Evolutionary conservation across 306 rosid species (phyloP).

Genomic region (Sicyos baderoa): DNA sequence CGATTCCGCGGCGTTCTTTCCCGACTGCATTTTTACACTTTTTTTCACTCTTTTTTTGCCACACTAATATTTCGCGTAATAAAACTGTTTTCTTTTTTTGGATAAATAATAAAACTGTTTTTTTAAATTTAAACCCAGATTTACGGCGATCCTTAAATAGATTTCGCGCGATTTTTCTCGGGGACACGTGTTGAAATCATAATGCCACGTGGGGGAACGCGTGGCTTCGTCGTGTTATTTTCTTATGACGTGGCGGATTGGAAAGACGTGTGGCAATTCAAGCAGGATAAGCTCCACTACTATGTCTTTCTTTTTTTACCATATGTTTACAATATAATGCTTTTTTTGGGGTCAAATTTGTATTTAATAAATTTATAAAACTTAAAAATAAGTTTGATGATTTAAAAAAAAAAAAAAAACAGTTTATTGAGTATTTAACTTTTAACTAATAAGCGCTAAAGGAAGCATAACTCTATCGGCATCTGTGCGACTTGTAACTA

Average conservation of each 20-base stretch:
- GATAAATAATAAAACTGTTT: neutral
- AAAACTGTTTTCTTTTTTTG: too few species aligned
- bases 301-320: too few species aligned
- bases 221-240: neutral
- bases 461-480: too few species aligned
- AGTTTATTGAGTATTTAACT: too few species aligned
- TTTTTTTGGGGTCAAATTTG: too few species aligned
- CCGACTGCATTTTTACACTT: slow-evolving; percentile 39
- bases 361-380: too few species aligned
- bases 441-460: too few species aligned
- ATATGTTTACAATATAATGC: too few species aligned
- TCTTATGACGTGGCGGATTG: neutral
- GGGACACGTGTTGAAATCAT: neutral
- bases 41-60: neutral
- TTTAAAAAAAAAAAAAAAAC: too few species aligned
- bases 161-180: too few species aligned
- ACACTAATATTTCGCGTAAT: neutral
- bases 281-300: neutral
- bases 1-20: slow-evolving; percentile 34
- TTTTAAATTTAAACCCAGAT: neutral
- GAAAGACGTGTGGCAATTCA: neutral
- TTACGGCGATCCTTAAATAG: neutral
- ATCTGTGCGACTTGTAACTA: too few species aligned
- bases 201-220: neutral
- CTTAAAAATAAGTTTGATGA: too few species aligned